Percentiles rank a stretch among this genome's conserved stretches.
These are phyloP conservation scores for Trichosporon coremiiforme DNA, from an alignment of 1,284 basidiomycete species.

Conservation along the genomic window DNA sequence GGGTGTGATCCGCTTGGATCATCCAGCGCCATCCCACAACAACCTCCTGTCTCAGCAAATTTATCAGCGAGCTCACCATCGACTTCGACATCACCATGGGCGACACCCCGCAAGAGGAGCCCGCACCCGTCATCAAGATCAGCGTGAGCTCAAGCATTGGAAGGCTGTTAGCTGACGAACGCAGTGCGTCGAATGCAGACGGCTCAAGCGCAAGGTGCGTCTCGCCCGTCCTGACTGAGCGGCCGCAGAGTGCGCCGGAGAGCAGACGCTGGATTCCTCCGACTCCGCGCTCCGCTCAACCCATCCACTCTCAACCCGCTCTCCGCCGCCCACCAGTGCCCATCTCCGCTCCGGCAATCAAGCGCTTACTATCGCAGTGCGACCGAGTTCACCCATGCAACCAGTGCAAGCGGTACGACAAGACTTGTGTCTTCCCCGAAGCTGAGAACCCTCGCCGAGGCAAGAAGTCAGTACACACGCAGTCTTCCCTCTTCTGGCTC, in stretches of 20 bases:
- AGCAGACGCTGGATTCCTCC: conserved; percentile 11
- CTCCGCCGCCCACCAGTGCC: no score
- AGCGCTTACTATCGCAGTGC: conserved; percentile 26
- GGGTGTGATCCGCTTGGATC: conserved; percentile 13
- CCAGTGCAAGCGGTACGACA: conserved; percentile 32
- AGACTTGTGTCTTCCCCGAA: conserved; percentile 32
- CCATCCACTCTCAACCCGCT: conserved; percentile 4
- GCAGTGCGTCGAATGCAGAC: conserved; percentile 36
- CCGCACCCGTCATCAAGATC: conserved; percentile 20
- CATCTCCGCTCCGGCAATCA: conserved; percentile 8
- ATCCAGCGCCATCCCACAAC: not conserved
- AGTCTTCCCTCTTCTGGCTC: not conserved
- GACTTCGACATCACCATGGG: not conserved
- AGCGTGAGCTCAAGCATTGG: no score
- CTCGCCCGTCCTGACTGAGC: not conserved
- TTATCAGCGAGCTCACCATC: not conserved
- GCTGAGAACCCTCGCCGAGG: conserved; percentile 28
- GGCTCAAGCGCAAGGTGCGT: conserved; percentile 36
- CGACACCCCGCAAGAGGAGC: conserved; percentile 6
- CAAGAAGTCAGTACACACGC: conserved; percentile 24
- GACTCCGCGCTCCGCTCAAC: conserved; percentile 18
- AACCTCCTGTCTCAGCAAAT: not conserved
- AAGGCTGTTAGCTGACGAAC: not conserved
- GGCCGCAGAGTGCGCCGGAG: conserved; percentile 18
- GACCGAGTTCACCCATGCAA: conserved; percentile 34